These are phyloP conservation scores for Rugonectria rugulosa DNA, from an alignment of 2,329 filamentous ascomycete genomes.

Conservation along the genomic window DNA sequence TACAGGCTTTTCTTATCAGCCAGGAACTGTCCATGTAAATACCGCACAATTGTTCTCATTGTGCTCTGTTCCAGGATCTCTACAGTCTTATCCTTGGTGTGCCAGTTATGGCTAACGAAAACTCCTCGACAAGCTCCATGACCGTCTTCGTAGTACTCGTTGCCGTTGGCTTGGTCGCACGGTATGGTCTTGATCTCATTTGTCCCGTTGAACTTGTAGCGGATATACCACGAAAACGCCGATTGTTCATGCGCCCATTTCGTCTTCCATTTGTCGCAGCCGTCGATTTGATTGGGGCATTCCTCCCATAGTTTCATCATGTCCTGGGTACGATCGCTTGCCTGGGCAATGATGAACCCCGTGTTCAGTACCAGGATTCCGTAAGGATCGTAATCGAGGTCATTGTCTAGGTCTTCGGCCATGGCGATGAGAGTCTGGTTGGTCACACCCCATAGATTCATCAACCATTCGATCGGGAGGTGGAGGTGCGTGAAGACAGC, in stretches of 20 bases:
- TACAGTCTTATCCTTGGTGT: constrained; percentile 5
- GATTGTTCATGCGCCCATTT: constrained; percentile 7
- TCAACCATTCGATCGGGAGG: constrained; percentile 13
- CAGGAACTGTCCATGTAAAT: constrained; percentile 2
- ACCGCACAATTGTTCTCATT: neutral
- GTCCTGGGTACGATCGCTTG: neutral
- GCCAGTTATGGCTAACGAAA: constrained; percentile 10
- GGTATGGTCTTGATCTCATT: constrained; percentile 5
- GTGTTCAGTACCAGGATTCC: constrained; percentile 6
- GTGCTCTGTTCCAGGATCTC: constrained; percentile 1
- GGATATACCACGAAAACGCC: constrained; percentile 5
- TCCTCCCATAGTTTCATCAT: constrained; percentile 6
- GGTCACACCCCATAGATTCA: constrained; percentile 8
- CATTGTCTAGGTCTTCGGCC: neutral
- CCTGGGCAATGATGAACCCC: constrained; percentile 9
- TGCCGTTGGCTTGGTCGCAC: constrained; percentile 3
- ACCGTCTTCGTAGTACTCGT: constrained; percentile 7
- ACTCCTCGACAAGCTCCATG: neutral
- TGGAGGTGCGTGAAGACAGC: constrained; percentile 10
- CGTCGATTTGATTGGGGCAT: constrained; percentile 5
- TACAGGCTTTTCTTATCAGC: neutral
- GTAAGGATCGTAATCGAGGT: neutral
- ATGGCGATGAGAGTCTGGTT: neutral
- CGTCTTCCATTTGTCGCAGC: constrained; percentile 2
- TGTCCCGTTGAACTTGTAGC: constrained; percentile 6